A percentile compares a stretch with the other conserved stretches of the same genome.
These are phyloP conservation scores for Prorocentrum cordatum DNA, from an alignment of 169 alveolate species.

Conservation along the genomic window DNA sequence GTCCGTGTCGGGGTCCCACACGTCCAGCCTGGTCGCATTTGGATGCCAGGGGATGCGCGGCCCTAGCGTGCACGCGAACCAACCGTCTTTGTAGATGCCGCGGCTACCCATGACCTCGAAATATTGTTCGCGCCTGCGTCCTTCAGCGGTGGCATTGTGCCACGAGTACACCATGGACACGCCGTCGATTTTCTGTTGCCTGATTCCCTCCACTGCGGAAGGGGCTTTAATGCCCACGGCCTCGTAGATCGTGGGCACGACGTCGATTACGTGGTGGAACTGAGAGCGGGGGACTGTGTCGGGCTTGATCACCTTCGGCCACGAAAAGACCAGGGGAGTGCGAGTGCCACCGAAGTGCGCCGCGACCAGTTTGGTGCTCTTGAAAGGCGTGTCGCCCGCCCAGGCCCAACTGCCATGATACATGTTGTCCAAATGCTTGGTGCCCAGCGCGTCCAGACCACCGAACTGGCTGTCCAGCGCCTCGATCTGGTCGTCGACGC, in stretches of 20 bases:
- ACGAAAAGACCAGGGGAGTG: constrained; percentile 35
- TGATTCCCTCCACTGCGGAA: neutral
- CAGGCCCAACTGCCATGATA: constrained; percentile 53
- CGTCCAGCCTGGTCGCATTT: constrained; percentile 33
- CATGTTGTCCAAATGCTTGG: constrained; percentile 42
- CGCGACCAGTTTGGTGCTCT: constrained; percentile 40
- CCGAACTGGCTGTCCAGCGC: constrained; percentile 20
- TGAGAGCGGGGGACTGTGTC: constrained; percentile 18
- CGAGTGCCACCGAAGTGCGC: constrained; percentile 68
- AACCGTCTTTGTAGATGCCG: constrained; percentile 55
- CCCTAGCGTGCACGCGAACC: constrained; percentile 40
- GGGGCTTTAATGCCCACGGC: constrained; percentile 27
- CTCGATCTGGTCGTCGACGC: constrained; percentile 34
- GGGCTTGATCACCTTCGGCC: constrained; percentile 46
- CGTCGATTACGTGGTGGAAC: constrained; percentile 27
- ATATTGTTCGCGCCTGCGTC: neutral
- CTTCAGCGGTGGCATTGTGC: constrained; percentile 9
- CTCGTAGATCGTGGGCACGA: constrained; percentile 47
- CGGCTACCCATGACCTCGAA: constrained; percentile 57
- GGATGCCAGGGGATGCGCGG: constrained; percentile 27
- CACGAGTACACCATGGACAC: constrained; percentile 52
- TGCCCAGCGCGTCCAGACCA: constrained; percentile 2
- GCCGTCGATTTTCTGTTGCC: constrained; percentile 8
- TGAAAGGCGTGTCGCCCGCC: constrained; percentile 56
- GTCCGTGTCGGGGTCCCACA: constrained; percentile 53